Percentiles rank a stretch among this genome's conserved stretches.
phyloP scores from a whole-genome alignment of 805 yeast species.

The Candida saitoana region DNA sequence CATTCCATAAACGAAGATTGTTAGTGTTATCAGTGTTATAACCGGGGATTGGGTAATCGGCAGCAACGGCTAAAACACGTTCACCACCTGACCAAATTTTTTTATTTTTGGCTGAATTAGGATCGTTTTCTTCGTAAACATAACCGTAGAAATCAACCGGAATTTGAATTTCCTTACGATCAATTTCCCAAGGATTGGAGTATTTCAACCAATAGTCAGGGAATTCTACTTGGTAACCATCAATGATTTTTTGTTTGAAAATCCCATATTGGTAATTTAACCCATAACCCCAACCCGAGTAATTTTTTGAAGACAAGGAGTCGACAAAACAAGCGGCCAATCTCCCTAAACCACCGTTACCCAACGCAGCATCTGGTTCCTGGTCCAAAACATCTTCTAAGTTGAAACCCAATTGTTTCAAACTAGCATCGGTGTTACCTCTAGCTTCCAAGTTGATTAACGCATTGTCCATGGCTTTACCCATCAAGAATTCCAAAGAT shows the following conservation, averaged over 20 bases:
- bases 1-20: constrained; percentile 86
- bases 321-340: constrained; percentile 93
- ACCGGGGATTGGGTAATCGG: constrained; percentile 92
- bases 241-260: constrained; percentile 81
- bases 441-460: constrained; percentile 74
- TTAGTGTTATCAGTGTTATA: constrained; percentile 77
- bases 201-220: constrained; percentile 93
- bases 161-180: constrained; percentile 78
- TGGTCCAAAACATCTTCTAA: constrained; percentile 79
- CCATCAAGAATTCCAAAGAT: constrained; percentile 88
- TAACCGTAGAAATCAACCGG: constrained; percentile 89
- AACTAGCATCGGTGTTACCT: constrained; percentile 43
- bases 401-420: constrained; percentile 75
- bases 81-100: constrained; percentile 87
- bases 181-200: constrained; percentile 92
- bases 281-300: constrained; percentile 97
- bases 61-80: constrained; percentile 82
- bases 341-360: constrained; percentile 94
- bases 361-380: constrained; percentile 93
- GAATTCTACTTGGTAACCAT: constrained; percentile 90
- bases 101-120: constrained; percentile 50
- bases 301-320: constrained; percentile 78
- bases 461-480: constrained; percentile 92
- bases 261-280: constrained; percentile 91
- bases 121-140: constrained; percentile 54